Base-by-base conservation (phyloP, 2,329 filamentous ascomycete genomes). In the Emergomyces orientalis region DNA sequence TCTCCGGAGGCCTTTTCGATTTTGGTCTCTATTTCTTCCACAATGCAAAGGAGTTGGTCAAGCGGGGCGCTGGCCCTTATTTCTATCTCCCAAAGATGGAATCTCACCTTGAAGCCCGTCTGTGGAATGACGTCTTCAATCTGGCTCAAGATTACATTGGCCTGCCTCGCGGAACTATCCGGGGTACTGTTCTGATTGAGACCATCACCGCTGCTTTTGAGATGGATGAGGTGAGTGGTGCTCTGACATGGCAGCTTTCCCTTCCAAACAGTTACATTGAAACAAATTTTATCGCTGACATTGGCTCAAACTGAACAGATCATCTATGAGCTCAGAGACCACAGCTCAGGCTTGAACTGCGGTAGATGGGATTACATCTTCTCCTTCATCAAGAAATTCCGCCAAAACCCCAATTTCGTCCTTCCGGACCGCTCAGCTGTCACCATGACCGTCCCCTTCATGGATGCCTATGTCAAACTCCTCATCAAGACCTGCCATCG, bases 311-410 rank as follows among this genome's bases (percentile, higher is more conserved):
- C 27, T 22, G 27, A 7, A 4, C 63, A 81, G 86, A 97, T 99
- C 79, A 97, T 99, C 79, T 99, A 97, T 78, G 94, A 97, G 81
- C 88, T 99, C 69, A 89, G 94, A 65, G 93, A 97, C 74, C 94
- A 99, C 82, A 93, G 88, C 76, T 89, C 93, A 7, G 94, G 94
- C 57, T 86, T 99, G 73, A 99, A 99, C 86, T 97, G 94, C 78
- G 94, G 94, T 67, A 89, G 94, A 69, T 99, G 94, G 94, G 94
- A 99, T 76, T 99, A 99, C 83, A 97, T 99, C 80, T 99, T 99
- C 84, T 94, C 89, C 76, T 91, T 93, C 74, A 97, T 99, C 83
- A 99, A 99, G 85, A 96, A 96, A 79, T 96, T 97, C 88, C 90
- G 94, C 75, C 86, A 96, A 73, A 94, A 97, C 82, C 82, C 89